Percentiles rank a stretch among this genome's conserved stretches.
Evolutionary conservation across 495 filamentous ascomycete species (phyloP).

Genomic region (Cairneyella variabilis): DNA sequence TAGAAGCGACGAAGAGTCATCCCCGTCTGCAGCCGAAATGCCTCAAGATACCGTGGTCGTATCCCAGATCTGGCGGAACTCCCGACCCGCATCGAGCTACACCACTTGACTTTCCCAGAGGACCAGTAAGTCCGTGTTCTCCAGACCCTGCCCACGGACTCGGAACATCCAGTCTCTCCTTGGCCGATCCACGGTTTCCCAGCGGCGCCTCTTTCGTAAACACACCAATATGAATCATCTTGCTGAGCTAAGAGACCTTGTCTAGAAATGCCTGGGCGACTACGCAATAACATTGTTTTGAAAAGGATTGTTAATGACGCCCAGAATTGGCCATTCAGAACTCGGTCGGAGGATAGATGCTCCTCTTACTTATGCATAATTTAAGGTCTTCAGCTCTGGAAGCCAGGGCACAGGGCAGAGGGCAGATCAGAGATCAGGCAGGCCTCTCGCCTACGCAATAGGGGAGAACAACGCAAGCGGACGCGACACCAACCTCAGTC

Average conservation of each 20-base stretch:
- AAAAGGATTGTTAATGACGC: constrained; percentile 9
- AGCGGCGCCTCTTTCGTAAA: neutral
- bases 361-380: constrained; percentile 15
- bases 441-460: neutral
- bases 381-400: neutral
- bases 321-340: constrained; percentile 1
- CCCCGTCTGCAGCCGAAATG: constrained; percentile 8
- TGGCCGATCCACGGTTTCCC: no score
- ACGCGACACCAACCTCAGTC: constrained; percentile 10
- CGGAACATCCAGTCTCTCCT: no score
- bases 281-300: no score
- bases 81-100: no score
- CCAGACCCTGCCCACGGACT: no score
- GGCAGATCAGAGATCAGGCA: neutral
- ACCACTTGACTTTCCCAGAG: no score
- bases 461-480: constrained; percentile 4
- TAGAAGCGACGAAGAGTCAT: constrained; percentile 1
- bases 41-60: constrained; percentile 3
- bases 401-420: neutral
- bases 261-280: neutral
- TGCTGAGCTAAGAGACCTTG: neutral
- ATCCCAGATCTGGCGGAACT: neutral
- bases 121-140: no score
- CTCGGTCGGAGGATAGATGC: constrained; percentile 7
- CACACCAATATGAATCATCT: neutral